A percentile compares a stretch with the other conserved stretches of the same genome.
phyloP scores from a whole-genome alignment of 2,329 filamentous ascomycete genomes.

The Byssothecium circinans region DNA sequence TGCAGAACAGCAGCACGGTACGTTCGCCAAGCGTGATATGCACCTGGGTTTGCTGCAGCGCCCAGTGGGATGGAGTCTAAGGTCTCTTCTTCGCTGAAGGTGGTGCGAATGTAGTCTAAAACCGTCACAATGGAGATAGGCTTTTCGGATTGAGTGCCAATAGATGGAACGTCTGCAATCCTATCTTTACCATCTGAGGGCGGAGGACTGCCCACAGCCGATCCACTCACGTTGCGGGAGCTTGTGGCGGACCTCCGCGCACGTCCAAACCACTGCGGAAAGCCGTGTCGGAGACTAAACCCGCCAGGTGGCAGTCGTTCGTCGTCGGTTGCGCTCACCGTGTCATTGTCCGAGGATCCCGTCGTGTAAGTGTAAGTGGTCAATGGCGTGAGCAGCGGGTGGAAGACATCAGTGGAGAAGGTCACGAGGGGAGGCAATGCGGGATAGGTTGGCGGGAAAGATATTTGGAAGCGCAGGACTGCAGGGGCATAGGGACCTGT shows the following conservation, averaged over 20 bases:
- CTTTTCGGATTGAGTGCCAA: constrained; percentile 8
- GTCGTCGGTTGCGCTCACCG: constrained; percentile 80
- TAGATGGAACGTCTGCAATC: constrained; percentile 10
- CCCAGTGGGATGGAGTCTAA: constrained; percentile 79
- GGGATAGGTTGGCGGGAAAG: constrained; percentile 81
- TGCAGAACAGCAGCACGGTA: constrained; percentile 57
- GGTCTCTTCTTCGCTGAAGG: constrained; percentile 76
- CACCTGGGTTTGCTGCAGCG: constrained; percentile 84
- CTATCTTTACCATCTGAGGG: constrained; percentile 14
- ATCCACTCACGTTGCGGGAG: constrained; percentile 40
- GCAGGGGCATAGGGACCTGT: constrained; percentile 86
- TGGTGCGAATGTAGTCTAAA: constrained; percentile 76
- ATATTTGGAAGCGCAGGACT: constrained; percentile 85
- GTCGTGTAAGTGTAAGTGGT: constrained; percentile 95
- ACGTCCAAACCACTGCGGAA: constrained; percentile 80
- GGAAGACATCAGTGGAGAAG: constrained; percentile 91
- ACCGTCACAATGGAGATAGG: constrained; percentile 55
- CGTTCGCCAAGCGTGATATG: constrained; percentile 90
- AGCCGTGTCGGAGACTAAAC: constrained; percentile 87
- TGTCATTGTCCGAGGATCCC: constrained; percentile 69
- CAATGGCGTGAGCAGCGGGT: constrained; percentile 86
- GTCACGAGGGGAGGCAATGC: constrained; percentile 78
- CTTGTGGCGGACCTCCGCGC: constrained; percentile 30
- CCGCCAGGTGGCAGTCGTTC: constrained; percentile 84
- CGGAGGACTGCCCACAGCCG: constrained; percentile 24